Conservation (phyloP, 768 basidiomycete genomes). For the Gymnopilus junonius region DNA sequence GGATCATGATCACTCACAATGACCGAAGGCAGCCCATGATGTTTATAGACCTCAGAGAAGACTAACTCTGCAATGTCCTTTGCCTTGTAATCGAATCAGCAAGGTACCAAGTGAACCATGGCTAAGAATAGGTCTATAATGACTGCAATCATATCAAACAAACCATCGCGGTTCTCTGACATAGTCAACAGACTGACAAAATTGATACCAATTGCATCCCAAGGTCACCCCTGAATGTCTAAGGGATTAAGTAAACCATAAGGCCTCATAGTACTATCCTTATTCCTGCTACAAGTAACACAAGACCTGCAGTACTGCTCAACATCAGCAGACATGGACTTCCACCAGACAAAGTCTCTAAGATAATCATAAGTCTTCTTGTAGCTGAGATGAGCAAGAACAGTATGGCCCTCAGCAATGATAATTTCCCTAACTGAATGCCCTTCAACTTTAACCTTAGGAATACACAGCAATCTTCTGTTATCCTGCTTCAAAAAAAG, state of each 20-base stretch:
- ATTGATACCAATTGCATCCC: constrained; percentile 15
- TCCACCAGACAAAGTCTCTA: constrained; percentile 10
- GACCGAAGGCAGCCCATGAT: constrained; percentile 11
- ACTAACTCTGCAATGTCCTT: constrained; percentile 13
- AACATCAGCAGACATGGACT: constrained; percentile 1
- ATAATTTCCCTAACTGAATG: constrained; percentile 4
- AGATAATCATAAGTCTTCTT: constrained; percentile 8
- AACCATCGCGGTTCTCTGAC: constrained; percentile 1
- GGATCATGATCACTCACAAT: constrained; percentile 16
- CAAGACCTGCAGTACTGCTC: constrained; percentile 4
- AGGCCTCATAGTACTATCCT: constrained; percentile 7
- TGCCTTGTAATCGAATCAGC: constrained; percentile 7
- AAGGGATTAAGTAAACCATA: constrained; percentile 17
- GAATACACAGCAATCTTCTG: constrained; percentile 1
- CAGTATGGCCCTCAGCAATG: constrained; percentile 7
- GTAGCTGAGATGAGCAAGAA: constrained; percentile 6
- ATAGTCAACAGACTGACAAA: constrained; percentile 11
- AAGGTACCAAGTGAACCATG: constrained; percentile 17
- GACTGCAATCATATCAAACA: constrained; percentile 13
- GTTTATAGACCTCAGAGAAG: constrained; percentile 13
- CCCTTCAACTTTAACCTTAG: neutral
- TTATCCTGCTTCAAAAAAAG: neutral
- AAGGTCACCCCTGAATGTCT: constrained; percentile 6
- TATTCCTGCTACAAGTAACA: constrained; percentile 5
- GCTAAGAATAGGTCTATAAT: constrained; percentile 12